Evolutionary conservation across 192 early-diverging fungal genomes (phyloP), one percentile per base, ranked within the genome.

Genomic region (Backusella tuberculispora): DNA sequence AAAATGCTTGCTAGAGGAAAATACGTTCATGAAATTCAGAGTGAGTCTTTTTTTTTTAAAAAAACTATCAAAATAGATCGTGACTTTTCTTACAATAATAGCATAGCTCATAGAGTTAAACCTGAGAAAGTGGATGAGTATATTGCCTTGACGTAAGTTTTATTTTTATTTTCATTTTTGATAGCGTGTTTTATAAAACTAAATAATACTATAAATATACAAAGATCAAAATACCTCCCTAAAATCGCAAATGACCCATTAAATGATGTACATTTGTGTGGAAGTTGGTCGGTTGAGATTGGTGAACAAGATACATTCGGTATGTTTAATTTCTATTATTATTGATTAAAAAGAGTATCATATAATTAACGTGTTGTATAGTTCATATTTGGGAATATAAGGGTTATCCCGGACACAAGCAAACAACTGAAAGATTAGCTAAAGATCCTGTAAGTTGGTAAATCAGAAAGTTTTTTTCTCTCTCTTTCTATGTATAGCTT

Each of bases 381-480:
- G 93, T 93, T 47, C 96, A 98, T 74, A 89, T 98, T 75, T 98
- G 96, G 96, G 94, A 98, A 80, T 98, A 96, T 85, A 85, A 95
- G 75, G 92, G 95, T 17, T 98, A 98, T 73, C 87, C 85, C 12
- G 95, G 92, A 24, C 92, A 95, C 76, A 81, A 88, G 21, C 85
- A 91, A 47, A 91, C 92, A n/a, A 87, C 88, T 74, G 78, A 81
- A 13, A 74, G 86, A 69, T 83, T 94, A 48, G 79, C 81, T 1
- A 76, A 85, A 19, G 93, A 96, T 74, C 76, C 84, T 17, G 90
- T 90, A 81, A 79, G 82, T 78, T 50, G 4, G 6, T 50, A 50
- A 60, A 60, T 26, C 53, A 10, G 12, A 14, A 14, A 0, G 45
- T 46, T 4, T 46, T 46, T 14, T 46, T 14, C 13, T 46, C 12